phyloP scores from a whole-genome alignment of 78 protist genomes.

The Cavenderia fasciculata region DNA sequence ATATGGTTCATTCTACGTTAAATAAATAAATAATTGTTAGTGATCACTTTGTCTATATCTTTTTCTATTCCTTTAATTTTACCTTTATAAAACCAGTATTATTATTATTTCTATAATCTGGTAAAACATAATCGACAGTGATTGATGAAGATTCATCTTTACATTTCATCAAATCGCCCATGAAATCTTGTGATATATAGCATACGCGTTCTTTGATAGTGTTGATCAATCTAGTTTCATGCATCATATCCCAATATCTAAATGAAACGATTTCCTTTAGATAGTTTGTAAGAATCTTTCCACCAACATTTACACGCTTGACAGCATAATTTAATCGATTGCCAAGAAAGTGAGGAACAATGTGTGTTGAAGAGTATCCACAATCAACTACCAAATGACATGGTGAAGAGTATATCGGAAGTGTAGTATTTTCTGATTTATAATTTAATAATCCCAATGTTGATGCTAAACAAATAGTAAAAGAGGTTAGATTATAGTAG shows the following conservation, averaged over 20 bases:
- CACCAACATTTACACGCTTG: constrained; percentile 83
- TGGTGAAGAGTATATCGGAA: constrained; percentile 20
- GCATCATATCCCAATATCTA: constrained; percentile 88
- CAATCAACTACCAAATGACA: constrained; percentile 84
- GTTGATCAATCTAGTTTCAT: constrained; percentile 84
- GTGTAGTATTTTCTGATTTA: not conserved
- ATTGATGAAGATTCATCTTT: not conserved
- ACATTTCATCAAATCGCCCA: constrained; percentile 1
- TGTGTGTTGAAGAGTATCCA: constrained; percentile 82
- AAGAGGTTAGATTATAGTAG: not conserved
- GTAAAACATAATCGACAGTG: constrained; percentile 76
- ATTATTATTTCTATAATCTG: constrained; percentile 77
- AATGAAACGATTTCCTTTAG: constrained; percentile 81
- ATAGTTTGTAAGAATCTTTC: constrained; percentile 86
- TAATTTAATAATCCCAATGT: not conserved
- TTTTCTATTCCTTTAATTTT: not conserved
- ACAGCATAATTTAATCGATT: constrained; percentile 59
- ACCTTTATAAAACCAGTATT: constrained; percentile 17
- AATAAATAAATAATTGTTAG: not conserved
- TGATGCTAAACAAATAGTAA: not conserved
- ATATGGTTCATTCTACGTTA: not conserved
- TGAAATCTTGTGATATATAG: constrained; percentile 78
- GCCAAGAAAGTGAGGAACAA: constrained; percentile 76
- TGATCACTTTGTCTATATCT: not conserved
- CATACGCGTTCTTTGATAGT: constrained; percentile 83